Base-by-base conservation (phyloP, 441 rosid species). In the Gossypium lobatum region DNA sequence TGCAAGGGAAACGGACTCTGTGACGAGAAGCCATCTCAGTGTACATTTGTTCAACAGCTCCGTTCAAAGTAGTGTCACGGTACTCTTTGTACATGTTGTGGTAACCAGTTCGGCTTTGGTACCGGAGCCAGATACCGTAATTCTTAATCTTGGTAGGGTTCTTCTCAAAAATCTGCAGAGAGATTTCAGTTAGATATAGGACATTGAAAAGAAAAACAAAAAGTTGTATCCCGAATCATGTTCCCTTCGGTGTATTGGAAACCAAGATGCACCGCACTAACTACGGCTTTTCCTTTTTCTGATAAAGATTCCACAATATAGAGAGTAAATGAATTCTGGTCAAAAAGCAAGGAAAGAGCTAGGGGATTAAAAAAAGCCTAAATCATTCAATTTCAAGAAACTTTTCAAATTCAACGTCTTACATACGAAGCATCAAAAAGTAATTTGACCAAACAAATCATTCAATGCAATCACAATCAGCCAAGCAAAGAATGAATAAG, bases 51-150 rank as follows among this genome's bases (percentile, higher is more conserved):
- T 88, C 89, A 21, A 86, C 88, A 11, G 83, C 89, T 54, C 91
- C 91, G 52, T 88, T 88, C 16, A 86, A 73, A 37, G 91, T 86
- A 1, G 88, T 88, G 83, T 88, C 89, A 18, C 89, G 80, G 77
- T 73, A 86, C 9, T 88, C 89, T 87, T 88, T 88, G 79, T 86
- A 86, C 91, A 86, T 88, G 83, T 88, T 86, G 77, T 86, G 89
- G 79, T 88, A 88, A 20, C 89, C 91, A 0, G 91, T 88, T 28
- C 88, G 73, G 26, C 89, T 86, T 73, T 88, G 89, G 74, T 84
- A 86, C 52, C 89, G 80, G 76, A 88, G 85, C 89, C 91, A 86
- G 61, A 88, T 84, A 17, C 89, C 91, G 11, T 83, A 86, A 18
- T 84, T 86, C 78, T 88, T 84, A 61, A 88, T 83, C 3, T 77